phyloP scores from a whole-genome alignment of 1,284 basidiomycete genomes.

The Heimioporus retisporus region DNA sequence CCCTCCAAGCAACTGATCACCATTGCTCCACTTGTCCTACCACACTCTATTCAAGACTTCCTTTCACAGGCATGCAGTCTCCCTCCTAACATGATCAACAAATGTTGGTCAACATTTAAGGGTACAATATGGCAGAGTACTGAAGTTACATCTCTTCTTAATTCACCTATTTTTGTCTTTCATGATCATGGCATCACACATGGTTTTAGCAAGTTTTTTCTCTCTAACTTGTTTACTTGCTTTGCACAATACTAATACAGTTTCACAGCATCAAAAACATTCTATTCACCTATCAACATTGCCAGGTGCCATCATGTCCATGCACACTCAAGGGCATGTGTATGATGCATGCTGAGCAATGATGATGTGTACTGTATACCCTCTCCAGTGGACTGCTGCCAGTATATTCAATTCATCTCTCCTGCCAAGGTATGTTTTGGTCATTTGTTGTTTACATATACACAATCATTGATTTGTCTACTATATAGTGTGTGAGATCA shows the following conservation, averaged over 20 bases:
- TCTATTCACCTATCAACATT: slow-evolving; percentile 9
- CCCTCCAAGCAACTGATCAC: background rate
- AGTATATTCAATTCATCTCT: slow-evolving; percentile 10
- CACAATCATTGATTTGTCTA: no score
- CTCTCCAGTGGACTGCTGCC: background rate
- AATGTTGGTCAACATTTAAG: slow-evolving; percentile 9
- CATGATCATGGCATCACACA: background rate
- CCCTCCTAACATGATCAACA: fast-evolving
- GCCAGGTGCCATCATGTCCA: background rate
- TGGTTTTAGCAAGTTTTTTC: slow-evolving; percentile 1
- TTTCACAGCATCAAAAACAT: background rate
- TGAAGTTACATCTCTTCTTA: background rate
- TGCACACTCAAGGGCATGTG: background rate
- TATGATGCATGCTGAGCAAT: slow-evolving; percentile 16
- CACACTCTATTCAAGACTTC: background rate
- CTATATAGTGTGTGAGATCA: background rate
- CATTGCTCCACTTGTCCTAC: background rate
- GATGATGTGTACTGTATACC: slow-evolving; percentile 7
- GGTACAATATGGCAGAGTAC: background rate
- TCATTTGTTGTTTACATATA: no score
- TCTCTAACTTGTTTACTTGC: no score
- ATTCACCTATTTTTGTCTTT: background rate
- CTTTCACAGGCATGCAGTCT: slow-evolving; percentile 2
- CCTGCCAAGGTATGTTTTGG: slow-evolving; percentile 7
- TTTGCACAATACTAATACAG: background rate